phyloP scores from a whole-genome alignment of 192 early-diverging fungal species.

The Jimgerdemannia lactiflua region DNA sequence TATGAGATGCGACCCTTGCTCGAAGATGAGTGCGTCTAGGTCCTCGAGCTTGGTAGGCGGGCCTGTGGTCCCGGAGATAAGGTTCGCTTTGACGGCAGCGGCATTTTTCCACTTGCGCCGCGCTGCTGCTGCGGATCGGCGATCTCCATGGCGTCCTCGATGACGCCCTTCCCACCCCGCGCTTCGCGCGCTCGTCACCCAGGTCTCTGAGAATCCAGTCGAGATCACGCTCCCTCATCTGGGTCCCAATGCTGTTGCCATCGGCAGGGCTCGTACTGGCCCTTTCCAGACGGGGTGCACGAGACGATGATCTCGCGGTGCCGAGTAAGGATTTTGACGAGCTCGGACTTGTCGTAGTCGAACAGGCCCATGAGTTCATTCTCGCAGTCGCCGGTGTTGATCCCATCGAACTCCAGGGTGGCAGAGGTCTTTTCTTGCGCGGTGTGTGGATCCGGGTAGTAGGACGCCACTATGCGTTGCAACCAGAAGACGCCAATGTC shows the following conservation, averaged over 20 bases:
- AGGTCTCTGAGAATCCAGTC: slow-evolving; percentile 72
- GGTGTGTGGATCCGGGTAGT: slow-evolving; percentile 80
- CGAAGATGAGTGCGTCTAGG: slow-evolving; percentile 81
- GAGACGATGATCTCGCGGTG: slow-evolving; percentile 90
- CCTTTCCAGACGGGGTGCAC: slow-evolving; percentile 83
- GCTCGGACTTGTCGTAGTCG: slow-evolving; percentile 95
- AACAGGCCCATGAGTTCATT: slow-evolving; percentile 94
- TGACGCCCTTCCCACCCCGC: slow-evolving; percentile 52
- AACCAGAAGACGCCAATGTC: slow-evolving; percentile 98
- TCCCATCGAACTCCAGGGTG: slow-evolving; percentile 61
- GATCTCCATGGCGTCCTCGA: slow-evolving; percentile 66
- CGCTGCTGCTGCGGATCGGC: slow-evolving; percentile 37
- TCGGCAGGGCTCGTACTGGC: slow-evolving; percentile 62
- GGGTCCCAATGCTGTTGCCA: slow-evolving; percentile 48
- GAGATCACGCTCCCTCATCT: slow-evolving; percentile 69
- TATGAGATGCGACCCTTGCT: slow-evolving; percentile 96
- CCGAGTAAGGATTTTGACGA: slow-evolving; percentile 84
- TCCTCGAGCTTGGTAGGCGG: slow-evolving; percentile 69
- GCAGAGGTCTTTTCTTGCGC: slow-evolving; percentile 86
- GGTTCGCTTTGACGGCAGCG: slow-evolving; percentile 43
- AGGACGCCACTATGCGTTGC: slow-evolving; percentile 77
- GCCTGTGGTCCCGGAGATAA: slow-evolving; percentile 44
- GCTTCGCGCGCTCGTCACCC: slow-evolving; percentile 51
- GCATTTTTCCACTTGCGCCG: slow-evolving; percentile 14
- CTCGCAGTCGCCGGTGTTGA: slow-evolving; percentile 82